phyloP scores from a whole-genome alignment of 129 eudicot genomes.

The Solidago caesia region DNA sequence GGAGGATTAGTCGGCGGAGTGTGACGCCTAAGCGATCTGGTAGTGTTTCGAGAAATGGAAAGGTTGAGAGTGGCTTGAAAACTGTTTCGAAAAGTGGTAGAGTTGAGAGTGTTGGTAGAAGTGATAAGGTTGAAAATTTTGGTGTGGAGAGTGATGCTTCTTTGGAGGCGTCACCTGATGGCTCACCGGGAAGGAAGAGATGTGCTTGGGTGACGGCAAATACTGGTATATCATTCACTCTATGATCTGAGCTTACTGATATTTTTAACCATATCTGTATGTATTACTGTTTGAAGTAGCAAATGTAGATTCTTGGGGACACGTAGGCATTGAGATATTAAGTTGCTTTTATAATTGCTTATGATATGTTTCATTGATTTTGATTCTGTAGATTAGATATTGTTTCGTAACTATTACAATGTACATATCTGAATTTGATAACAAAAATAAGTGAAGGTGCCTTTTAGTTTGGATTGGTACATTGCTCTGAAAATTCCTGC shows the following conservation, averaged over 20 bases:
- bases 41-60: constrained; percentile 27
- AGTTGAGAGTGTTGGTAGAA: constrained; percentile 30
- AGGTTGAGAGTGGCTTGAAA: constrained; percentile 30
- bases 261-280: constrained; percentile 1
- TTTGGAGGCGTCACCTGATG: constrained; percentile 37
- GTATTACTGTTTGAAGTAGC: constrained; percentile 6
- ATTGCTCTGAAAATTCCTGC: not conserved
- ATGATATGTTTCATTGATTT: not conserved
- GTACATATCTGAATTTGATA: not conserved
- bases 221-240: constrained; percentile 49
- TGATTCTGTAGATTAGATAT: constrained; percentile 4
- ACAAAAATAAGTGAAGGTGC: constrained; percentile 18
- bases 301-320: constrained; percentile 14
- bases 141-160: constrained; percentile 33
- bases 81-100: constrained; percentile 24
- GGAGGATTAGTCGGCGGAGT: constrained; percentile 56
- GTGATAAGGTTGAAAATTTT: constrained; percentile 33
- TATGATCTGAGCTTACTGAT: constrained; percentile 3
- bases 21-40: constrained; percentile 40
- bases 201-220: constrained; percentile 94
- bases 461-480: not conserved
- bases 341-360: constrained; percentile 11
- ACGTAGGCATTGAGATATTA: not conserved
- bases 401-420: constrained; percentile 3
- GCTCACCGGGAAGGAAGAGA: constrained; percentile 49